These are phyloP conservation scores for Sporothrix dimorphospora DNA, from an alignment of 2,329 filamentous ascomycete genomes.

Conservation along the genomic window DNA sequence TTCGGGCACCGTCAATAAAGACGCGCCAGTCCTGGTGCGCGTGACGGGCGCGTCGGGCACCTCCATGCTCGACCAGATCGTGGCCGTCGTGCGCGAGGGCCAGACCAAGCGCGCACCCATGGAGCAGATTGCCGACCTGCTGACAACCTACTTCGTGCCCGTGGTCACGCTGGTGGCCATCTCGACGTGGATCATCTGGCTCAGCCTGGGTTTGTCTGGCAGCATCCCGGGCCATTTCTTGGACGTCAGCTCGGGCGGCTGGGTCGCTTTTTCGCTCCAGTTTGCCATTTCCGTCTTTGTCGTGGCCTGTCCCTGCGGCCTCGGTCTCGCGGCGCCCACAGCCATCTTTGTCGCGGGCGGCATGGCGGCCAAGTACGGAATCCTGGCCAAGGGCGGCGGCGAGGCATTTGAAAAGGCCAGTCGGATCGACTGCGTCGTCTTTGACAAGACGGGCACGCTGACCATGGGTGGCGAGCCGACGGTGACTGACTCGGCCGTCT, in stretches of 20 bases:
- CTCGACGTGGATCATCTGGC: slow-evolving; percentile 72
- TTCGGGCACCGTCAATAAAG: slow-evolving; percentile 76
- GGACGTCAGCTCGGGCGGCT: slow-evolving; percentile 60
- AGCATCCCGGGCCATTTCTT: slow-evolving; percentile 60
- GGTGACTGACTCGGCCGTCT: slow-evolving; percentile 60
- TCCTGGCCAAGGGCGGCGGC: slow-evolving; percentile 81
- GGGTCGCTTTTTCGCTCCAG: slow-evolving; percentile 73
- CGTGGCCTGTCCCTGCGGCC: slow-evolving; percentile 81
- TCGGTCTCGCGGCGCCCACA: slow-evolving; percentile 83
- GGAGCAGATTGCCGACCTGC: slow-evolving; percentile 70
- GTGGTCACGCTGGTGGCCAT: slow-evolving; percentile 71
- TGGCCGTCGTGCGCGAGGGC: slow-evolving; percentile 74
- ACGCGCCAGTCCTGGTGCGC: slow-evolving; percentile 61
- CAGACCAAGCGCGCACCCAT: slow-evolving; percentile 76
- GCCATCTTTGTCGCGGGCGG: slow-evolving; percentile 83
- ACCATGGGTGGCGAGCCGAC: slow-evolving; percentile 73
- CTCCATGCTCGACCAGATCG: slow-evolving; percentile 81
- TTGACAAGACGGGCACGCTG: slow-evolving; percentile 87
- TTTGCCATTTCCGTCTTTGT: slow-evolving; percentile 88
- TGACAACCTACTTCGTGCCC: slow-evolving; percentile 79
- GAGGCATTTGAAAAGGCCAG: slow-evolving; percentile 86
- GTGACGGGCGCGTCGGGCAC: slow-evolving; percentile 67
- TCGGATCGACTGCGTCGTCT: slow-evolving; percentile 75
- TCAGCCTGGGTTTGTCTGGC: slow-evolving; percentile 63
- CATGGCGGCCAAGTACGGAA: slow-evolving; percentile 76